Evolutionary conservation across 148 eudicot species (phyloP).

Genomic region (Cornus kousa): DNA sequence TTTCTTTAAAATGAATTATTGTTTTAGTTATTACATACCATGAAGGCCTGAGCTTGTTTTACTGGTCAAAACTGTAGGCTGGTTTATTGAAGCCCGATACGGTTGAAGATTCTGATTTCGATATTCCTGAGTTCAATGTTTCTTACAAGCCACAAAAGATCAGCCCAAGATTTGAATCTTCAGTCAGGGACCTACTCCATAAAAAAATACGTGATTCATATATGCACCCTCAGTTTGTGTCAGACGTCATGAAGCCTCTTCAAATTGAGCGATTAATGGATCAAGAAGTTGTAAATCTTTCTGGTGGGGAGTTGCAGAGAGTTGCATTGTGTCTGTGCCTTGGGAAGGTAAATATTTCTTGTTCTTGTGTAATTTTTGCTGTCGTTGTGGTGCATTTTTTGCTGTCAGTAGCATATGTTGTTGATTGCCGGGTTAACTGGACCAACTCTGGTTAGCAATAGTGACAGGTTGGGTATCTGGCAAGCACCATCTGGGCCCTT

Average conservation of each 20-base stretch:
- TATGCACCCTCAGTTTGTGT: conserved; percentile 80
- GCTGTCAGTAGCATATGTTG: background rate
- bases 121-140: conserved; percentile 83
- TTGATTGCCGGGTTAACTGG: background rate
- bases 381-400: background rate
- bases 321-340: conserved; percentile 87
- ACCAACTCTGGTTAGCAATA: background rate
- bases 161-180: conserved; percentile 66
- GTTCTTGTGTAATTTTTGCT: background rate
- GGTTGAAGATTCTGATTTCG: conserved; percentile 72
- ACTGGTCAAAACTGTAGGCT: conserved; percentile 53
- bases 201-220: conserved; percentile 79
- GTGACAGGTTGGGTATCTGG: background rate
- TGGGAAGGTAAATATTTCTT: conserved; percentile 65
- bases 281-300: conserved; percentile 90
- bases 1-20: background rate
- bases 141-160: conserved; percentile 98
- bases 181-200: conserved; percentile 73
- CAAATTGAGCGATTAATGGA: conserved; percentile 92
- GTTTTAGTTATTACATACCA: background rate
- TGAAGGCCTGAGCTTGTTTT: background rate
- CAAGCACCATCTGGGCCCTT: background rate
- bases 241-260: conserved; percentile 97
- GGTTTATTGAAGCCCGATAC: conserved; percentile 82
- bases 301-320: conserved; percentile 97